Evolutionary conservation across 306 rosid species (phyloP), one percentile per base, ranked within the genome.

Genomic region (Begonia fuchsioides): DNA sequence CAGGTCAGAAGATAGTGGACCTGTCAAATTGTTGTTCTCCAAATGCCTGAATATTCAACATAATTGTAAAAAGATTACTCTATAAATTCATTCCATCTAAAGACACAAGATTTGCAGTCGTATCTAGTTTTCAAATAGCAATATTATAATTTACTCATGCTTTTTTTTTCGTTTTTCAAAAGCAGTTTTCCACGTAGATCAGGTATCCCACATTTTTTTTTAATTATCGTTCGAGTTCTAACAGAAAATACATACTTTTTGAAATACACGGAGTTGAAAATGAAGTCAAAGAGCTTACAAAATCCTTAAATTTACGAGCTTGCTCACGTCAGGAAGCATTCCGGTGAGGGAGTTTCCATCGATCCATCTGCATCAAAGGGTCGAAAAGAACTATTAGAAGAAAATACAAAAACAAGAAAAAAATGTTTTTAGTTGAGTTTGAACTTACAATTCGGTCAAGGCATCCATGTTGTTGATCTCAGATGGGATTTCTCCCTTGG

Each of bases 1-100:
- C 61, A 90, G 74, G 80, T 70, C 76, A 52, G 95, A 67, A 47
- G 97, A 94, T 43, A 90, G 61, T 43, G 76, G 38, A 63, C 95
- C 95, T 41, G 50, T 73, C 70, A 90, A 71, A 60, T 69, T 60
- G 79, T 90, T 90, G 70, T 90, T 79, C 87, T 90, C 98, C 18
- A 90, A 68, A 79, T 85, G 95, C 69, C 98, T 90, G 81, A 75
- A 76, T 17, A 56, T 55, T 54, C 60, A 32, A 38, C n/a, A n/a
- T n/a, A n/a, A n/a, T n/a, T n/a, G n/a, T n/a, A n/a, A n/a, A n/a
- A n/a, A n/a, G n/a, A n/a, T n/a, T n/a, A n/a, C n/a, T n/a, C 4
- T 19, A 19, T 19, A 19, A 19, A 4, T 19, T 2, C 26, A 19
- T 19, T 20, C 5, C 3, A 20, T 3, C 2, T 20, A 20, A 20